Evolutionary conservation across 192 early-diverging fungal genomes (phyloP), one percentile per base, ranked within the genome.

Genomic region (Entomortierella chlamydospora): DNA sequence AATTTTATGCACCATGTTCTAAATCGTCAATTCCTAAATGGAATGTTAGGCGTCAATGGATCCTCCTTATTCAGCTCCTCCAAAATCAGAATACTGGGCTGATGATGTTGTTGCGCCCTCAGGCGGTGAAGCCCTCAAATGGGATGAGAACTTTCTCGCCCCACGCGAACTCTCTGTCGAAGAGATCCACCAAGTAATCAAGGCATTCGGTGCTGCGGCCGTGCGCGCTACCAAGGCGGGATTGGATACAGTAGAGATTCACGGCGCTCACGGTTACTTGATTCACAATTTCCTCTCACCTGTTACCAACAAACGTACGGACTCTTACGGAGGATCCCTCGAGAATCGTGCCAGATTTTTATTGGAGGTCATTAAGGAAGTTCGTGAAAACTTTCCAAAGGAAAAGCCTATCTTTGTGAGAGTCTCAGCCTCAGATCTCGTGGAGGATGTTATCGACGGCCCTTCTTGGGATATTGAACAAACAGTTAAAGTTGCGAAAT

Each of bases 221-320:
- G 65, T 57, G 28, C 88, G 93, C n/a, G 92, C 97, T 1, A 73
- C 86, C 54, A 83, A 89, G 64, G 96, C 95, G 17, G 95, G 94
- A 5, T 91, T 95, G 70, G 94, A 97, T 58, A 91, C 90, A n/a
- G 82, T 98, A n/a, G 97, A 99, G 80, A 82, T 99, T 30, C 96
- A 97, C 65, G 88, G 83, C 52, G 95, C 97, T 9, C 95, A 99
- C 79, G 97, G 97, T 20, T 98, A 97, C 82, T 79, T 98, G 56
- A 64, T 95, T 57, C 84, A 91, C 80, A 82, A 91, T 70, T 97
- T 98, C 71, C 65, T 96, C 25, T 93, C 91, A 30, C 91, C 93
- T 4, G 70, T 94, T 31, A 83, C 91, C 51, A 98, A 99, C 82
- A 65, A 89, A 37, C 91, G 97, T 56, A 96, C 95, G 1, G 97